These are phyloP conservation scores for Candida golubevii DNA, from an alignment of 805 yeast species.

Conservation along the genomic window DNA sequence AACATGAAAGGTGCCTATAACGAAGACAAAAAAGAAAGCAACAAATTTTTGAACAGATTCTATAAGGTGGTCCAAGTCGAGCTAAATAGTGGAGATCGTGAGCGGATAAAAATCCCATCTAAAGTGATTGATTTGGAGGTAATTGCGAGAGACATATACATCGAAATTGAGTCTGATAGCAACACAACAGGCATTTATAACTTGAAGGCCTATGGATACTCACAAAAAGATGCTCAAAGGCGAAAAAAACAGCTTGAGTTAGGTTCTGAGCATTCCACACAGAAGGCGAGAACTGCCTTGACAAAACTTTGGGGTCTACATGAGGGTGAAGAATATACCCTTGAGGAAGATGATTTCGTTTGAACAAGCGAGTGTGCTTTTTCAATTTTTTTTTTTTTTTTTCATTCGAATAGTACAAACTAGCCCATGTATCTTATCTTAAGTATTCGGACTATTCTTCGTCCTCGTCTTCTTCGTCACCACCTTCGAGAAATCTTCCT, in stretches of 20 bases:
- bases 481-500: slow-evolving; percentile 51
- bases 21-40: slow-evolving; percentile 2
- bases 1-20: too few relatives aligned
- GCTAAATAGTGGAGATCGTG: slow-evolving; percentile 13
- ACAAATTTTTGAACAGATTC: slow-evolving; percentile 29
- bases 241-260: slow-evolving; percentile 14
- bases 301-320: background rate
- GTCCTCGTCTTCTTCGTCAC: slow-evolving; percentile 51
- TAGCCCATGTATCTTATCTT: background rate
- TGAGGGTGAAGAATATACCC: background rate
- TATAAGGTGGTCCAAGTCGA: slow-evolving; percentile 26
- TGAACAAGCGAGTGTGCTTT: background rate
- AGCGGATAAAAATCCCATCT: slow-evolving; percentile 31
- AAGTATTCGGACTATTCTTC: slow-evolving; percentile 37
- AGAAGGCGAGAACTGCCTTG: background rate
- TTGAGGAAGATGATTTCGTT: slow-evolving; percentile 7
- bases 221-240: slow-evolving; percentile 8
- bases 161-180: slow-evolving; percentile 17
- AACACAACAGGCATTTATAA: slow-evolving; percentile 15
- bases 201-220: slow-evolving; percentile 14
- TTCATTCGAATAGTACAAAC: background rate
- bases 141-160: slow-evolving; percentile 30
- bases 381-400: too few relatives aligned
- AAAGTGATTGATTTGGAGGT: slow-evolving; percentile 31
- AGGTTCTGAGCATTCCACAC: slow-evolving; percentile 7